phyloP scores from a whole-genome alignment of 78 protist species.

The Dictyostelium firmibasis region DNA sequence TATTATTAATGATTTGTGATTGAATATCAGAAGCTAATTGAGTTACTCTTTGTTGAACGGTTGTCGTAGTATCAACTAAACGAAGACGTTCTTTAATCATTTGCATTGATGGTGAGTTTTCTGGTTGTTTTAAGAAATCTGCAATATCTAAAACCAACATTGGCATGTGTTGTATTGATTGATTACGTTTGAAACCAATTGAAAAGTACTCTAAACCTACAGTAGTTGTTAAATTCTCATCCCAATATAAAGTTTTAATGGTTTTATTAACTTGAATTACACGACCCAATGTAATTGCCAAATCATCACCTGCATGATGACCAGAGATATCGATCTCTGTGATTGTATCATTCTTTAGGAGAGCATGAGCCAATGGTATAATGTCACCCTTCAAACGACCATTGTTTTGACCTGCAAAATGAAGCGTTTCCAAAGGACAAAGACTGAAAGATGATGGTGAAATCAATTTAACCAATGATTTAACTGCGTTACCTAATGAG shows the following conservation, averaged over 20 bases:
- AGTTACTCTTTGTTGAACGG: conserved; percentile 65
- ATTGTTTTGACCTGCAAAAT: conserved; percentile 29
- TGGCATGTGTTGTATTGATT: conserved; percentile 63
- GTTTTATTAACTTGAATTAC: conserved; percentile 63
- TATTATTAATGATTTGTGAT: conserved; percentile 70
- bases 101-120: conserved; percentile 77
- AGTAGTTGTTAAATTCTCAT: conserved; percentile 63
- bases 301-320: conserved; percentile 78
- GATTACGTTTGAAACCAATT: conserved; percentile 57
- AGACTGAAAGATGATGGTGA: conserved; percentile 41
- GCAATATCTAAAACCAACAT: conserved; percentile 55
- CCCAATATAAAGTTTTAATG: conserved; percentile 65
- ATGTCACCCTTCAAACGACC: conserved; percentile 52
- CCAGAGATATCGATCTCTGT: conserved; percentile 61
- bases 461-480: conserved; percentile 30
- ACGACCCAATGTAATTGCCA: conserved; percentile 68
- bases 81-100: conserved; percentile 50
- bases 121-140: conserved; percentile 61
- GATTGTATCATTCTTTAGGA: conserved; percentile 69
- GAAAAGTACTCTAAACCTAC: conserved; percentile 75
- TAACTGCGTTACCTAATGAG: conserved; percentile 34
- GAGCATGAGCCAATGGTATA: conserved; percentile 55
- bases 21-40: conserved; percentile 75
- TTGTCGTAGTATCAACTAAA: conserved; percentile 14
- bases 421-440: conserved; percentile 70